Percentiles rank a stretch among this genome's conserved stretches.
Evolutionary conservation across 1,284 basidiomycete genomes (phyloP).

Genomic region (Microbotryum lychnidis-dioicae): DNA sequence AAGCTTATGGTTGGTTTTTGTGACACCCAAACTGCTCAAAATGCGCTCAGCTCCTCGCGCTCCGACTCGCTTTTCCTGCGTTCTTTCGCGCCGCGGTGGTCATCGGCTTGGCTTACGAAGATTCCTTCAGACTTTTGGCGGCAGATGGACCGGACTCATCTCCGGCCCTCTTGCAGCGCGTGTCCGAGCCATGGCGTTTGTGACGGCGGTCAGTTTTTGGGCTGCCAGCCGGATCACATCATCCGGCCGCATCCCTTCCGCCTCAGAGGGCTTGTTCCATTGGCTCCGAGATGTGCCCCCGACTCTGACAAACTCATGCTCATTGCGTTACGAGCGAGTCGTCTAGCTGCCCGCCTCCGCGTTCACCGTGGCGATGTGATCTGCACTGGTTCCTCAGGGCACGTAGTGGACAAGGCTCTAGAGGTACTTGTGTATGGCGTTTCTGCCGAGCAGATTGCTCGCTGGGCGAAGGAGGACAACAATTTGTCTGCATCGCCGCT

Average conservation of each 20-base stretch:
- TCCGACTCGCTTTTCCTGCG: conserved; percentile 10
- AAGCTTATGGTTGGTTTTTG: conserved; percentile 75
- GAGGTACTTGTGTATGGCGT: too few species aligned
- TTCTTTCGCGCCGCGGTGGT: not conserved
- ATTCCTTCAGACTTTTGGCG: not conserved
- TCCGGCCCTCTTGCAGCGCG: conserved; percentile 55
- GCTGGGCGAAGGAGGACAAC: too few species aligned
- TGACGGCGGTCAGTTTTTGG: conserved; percentile 50
- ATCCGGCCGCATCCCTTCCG: conserved; percentile 56
- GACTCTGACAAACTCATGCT: conserved; percentile 71
- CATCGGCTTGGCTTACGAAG: not conserved
- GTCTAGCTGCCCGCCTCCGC: conserved; percentile 52
- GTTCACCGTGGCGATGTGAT: conserved; percentile 36
- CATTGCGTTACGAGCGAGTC: conserved; percentile 67
- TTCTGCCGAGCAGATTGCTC: too few species aligned
- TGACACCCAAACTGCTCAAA: conserved; percentile 58
- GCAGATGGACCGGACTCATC: conserved; percentile 40
- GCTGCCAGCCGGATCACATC: conserved; percentile 68
- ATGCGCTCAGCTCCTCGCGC: conserved; percentile 47
- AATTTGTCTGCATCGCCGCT: conserved; percentile 40
- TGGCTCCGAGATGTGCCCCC: conserved; percentile 70
- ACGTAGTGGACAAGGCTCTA: too few species aligned
- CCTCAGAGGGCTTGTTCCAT: conserved; percentile 46
- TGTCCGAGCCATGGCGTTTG: conserved; percentile 79
- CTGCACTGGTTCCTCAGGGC: conserved; percentile 12